Percentiles rank a stretch among this genome's conserved stretches.
Conservation (phyloP, 345 rosid genomes). For the Moricandia moricandioides region DNA sequence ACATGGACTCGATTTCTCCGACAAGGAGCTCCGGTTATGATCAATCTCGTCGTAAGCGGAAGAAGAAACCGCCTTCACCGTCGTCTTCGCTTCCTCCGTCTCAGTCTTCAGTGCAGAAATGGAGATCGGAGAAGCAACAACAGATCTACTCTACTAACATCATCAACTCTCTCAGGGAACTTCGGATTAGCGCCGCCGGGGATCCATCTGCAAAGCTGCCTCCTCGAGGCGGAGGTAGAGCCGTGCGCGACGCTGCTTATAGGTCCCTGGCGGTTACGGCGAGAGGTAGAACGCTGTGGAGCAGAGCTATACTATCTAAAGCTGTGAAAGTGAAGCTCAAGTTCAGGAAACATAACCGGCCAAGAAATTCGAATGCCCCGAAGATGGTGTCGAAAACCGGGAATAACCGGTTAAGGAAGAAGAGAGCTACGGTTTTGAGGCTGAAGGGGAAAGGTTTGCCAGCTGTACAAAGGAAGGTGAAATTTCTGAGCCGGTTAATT, state of each 20-base stretch:
- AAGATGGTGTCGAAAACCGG: constrained; percentile 23
- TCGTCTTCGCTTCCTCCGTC: neutral
- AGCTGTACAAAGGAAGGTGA: constrained; percentile 70
- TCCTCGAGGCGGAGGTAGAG: constrained; percentile 44
- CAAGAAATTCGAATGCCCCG: constrained; percentile 32
- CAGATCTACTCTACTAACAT: constrained; percentile 76
- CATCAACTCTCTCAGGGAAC: constrained; percentile 58
- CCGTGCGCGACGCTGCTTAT: constrained; percentile 80
- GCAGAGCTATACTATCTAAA: constrained; percentile 81
- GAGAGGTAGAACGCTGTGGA: constrained; percentile 82
- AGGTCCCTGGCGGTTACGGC: constrained; percentile 62
- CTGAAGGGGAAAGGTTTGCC: constrained; percentile 57
- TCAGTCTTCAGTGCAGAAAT: constrained; percentile 36
- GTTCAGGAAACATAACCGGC: constrained; percentile 62
- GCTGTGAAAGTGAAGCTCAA: constrained; percentile 51
- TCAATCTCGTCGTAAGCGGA: constrained; percentile 54
- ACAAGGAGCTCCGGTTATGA: constrained; percentile 31
- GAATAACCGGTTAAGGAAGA: constrained; percentile 52
- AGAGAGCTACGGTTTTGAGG: constrained; percentile 59
- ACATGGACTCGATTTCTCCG: constrained; percentile 32
- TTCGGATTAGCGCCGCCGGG: constrained; percentile 23
- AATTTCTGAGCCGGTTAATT: constrained; percentile 72
- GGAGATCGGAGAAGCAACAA: constrained; percentile 81
- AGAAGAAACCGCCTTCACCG: constrained; percentile 44
- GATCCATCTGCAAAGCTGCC: constrained; percentile 37